Evolutionary conservation across 371 early-diverging fungal genomes (phyloP).

Genomic region (Rhizopus sp.): DNA sequence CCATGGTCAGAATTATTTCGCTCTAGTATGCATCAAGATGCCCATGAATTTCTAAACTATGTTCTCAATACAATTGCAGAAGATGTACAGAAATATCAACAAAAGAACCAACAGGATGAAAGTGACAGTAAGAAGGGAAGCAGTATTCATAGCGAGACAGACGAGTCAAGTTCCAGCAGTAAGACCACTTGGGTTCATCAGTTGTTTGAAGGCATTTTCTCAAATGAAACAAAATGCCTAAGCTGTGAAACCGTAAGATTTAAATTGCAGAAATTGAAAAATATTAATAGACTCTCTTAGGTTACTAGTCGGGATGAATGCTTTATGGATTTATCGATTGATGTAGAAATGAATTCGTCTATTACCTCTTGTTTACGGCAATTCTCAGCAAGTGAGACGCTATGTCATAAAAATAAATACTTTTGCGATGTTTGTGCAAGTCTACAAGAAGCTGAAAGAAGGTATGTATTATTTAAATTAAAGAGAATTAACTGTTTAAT

Average conservation of each 20-base stretch:
- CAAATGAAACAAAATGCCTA: conserved; percentile 95
- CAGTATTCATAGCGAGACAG: conserved; percentile 21
- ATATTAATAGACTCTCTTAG: conserved; percentile 30
- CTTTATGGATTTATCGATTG: conserved; percentile 94
- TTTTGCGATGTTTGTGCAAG: conserved; percentile 94
- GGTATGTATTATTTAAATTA: conserved; percentile 38
- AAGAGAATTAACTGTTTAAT: neutral
- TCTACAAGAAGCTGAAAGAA: conserved; percentile 95
- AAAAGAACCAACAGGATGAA: conserved; percentile 12
- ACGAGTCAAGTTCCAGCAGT: conserved; percentile 4
- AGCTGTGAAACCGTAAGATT: conserved; percentile 87
- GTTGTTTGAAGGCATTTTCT: conserved; percentile 92
- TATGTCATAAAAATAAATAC: conserved; percentile 95
- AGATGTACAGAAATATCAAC: conserved; percentile 70
- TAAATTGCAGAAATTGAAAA: neutral
- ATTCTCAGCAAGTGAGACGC: conserved; percentile 92
- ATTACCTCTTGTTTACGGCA: conserved; percentile 90
- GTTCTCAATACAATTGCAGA: conserved; percentile 91
- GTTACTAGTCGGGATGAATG: conserved; percentile 93
- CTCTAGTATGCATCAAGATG: conserved; percentile 95
- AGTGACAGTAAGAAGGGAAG: conserved; percentile 9
- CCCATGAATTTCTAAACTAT: conserved; percentile 96
- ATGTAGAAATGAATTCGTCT: conserved; percentile 94
- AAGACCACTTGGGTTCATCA: conserved; percentile 91
- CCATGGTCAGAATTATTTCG: conserved; percentile 78